Percentiles rank a stretch among this genome's conserved stretches.
Conservation (phyloP, 2,329 filamentous ascomycete genomes). For the Hypoxylon sp. region DNA sequence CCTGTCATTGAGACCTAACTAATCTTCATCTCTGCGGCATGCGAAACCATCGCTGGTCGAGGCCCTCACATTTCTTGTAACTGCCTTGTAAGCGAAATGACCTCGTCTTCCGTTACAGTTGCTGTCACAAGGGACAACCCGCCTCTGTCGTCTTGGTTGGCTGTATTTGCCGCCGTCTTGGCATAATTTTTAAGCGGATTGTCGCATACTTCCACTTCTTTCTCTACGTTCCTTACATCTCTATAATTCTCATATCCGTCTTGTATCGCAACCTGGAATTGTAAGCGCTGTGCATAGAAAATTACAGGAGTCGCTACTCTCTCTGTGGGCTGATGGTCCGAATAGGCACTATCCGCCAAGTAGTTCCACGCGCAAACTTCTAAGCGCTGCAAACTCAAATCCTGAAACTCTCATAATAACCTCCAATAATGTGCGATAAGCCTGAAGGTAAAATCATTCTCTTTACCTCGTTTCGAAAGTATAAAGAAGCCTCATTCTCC, state of each 20-base stretch:
- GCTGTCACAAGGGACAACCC: slow-evolving; percentile 19
- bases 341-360: slow-evolving; percentile 21
- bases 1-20: slow-evolving; percentile 17
- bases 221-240: background rate
- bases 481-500: slow-evolving; percentile 22
- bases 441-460: slow-evolving; percentile 10
- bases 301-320: slow-evolving; percentile 19
- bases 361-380: slow-evolving; percentile 20
- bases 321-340: slow-evolving; percentile 5
- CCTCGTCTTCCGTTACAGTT: slow-evolving; percentile 24
- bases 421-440: slow-evolving; percentile 11
- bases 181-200: slow-evolving; percentile 22
- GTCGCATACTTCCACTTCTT: slow-evolving; percentile 5
- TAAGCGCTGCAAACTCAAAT: slow-evolving; percentile 39
- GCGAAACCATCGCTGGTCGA: slow-evolving; percentile 27
- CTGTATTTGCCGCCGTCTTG: slow-evolving; percentile 46
- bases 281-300: slow-evolving; percentile 37
- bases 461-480: slow-evolving; percentile 3
- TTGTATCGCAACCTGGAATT: slow-evolving; percentile 23
- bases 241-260: slow-evolving; percentile 9
- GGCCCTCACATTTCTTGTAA: slow-evolving; percentile 5
- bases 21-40: slow-evolving; percentile 32
- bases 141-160: slow-evolving; percentile 37
- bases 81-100: slow-evolving; percentile 26
- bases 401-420: slow-evolving; percentile 13